phyloP scores from a whole-genome alignment of 2,329 filamentous ascomycete species.

The Pezicula radicicola region DNA sequence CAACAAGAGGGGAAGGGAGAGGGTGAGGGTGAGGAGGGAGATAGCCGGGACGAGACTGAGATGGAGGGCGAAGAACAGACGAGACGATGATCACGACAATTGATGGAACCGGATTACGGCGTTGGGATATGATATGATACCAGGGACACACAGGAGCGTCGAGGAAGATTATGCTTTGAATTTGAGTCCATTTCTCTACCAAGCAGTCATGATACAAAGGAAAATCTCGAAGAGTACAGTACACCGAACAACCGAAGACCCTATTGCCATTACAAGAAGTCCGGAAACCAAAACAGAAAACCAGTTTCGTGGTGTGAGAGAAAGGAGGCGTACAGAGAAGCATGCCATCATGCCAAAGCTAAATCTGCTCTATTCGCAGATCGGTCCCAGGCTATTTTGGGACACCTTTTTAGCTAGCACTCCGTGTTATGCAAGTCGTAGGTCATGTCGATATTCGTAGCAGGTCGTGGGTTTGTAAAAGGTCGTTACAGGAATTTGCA shows the following conservation, averaged over 20 bases:
- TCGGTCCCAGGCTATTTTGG: constrained; percentile 11
- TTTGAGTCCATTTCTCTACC: constrained; percentile 52
- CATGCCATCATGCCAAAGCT: constrained; percentile 14
- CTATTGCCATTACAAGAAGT: constrained; percentile 21
- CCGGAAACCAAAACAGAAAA: constrained; percentile 13
- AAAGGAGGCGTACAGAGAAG: constrained; percentile 8
- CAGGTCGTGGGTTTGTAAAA: constrained; percentile 14
- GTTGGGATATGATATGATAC: constrained; percentile 22
- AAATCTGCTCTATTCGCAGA: constrained; percentile 14
- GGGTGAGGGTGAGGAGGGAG: constrained; percentile 24
- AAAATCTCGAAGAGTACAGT: constrained; percentile 10
- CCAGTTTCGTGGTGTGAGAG: constrained; percentile 4
- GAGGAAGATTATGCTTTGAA: constrained; percentile 22
- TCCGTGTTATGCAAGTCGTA: constrained; percentile 26
- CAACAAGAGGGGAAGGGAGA: constrained; percentile 22
- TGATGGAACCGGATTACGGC: constrained; percentile 5
- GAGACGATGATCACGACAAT: constrained; percentile 15
- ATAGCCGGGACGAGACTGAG: constrained; percentile 4
- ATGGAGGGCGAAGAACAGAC: constrained; percentile 1
- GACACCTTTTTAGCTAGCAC: constrained; percentile 17
- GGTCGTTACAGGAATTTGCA: constrained; percentile 68
- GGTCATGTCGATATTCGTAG: constrained; percentile 27
- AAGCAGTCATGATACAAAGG: constrained; percentile 29
- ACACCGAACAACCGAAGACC: constrained; percentile 6
- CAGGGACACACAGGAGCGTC: background rate